A percentile compares a stretch with the other conserved stretches of the same genome.
These are phyloP conservation scores for Colletotrichum godetiae DNA, from an alignment of 2,329 filamentous ascomycete genomes.

Conservation along the genomic window DNA sequence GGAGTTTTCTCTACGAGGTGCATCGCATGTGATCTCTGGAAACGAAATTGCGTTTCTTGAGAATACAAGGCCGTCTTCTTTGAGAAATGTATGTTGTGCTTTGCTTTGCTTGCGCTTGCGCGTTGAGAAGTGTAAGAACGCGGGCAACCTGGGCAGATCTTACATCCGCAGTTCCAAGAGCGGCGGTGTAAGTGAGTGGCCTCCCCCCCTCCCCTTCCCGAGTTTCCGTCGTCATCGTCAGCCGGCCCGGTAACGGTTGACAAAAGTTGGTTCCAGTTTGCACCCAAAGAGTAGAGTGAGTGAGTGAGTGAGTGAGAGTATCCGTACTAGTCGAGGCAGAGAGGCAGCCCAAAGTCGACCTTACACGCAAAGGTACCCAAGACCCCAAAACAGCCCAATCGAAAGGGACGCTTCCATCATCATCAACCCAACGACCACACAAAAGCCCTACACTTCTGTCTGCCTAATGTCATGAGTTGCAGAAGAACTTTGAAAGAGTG, in stretches of 20 bases:
- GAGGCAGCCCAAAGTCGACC: conserved; percentile 25
- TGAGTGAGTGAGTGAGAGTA: background rate
- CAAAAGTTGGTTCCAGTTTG: background rate
- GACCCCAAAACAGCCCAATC: conserved; percentile 19
- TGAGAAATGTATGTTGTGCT: background rate
- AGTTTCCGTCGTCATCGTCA: conserved; percentile 30
- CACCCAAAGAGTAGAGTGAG: background rate
- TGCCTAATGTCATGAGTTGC: conserved; percentile 12
- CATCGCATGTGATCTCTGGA: conserved; percentile 14
- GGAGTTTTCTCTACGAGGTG: background rate
- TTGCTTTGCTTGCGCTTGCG: background rate
- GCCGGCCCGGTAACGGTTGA: conserved; percentile 27
- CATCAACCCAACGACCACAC: conserved; percentile 5
- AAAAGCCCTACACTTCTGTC: background rate
- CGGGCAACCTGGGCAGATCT: conserved; percentile 1
- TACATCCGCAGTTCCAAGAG: conserved; percentile 14
- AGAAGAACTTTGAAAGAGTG: background rate
- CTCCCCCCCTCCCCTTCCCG: background rate
- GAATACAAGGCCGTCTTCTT: background rate
- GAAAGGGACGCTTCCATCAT: conserved; percentile 4
- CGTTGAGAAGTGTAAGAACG: conserved; percentile 1
- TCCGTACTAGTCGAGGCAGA: background rate
- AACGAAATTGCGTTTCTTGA: background rate
- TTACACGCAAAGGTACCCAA: conserved; percentile 33
- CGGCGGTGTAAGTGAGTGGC: conserved; percentile 34